Percentiles rank a stretch among this genome's conserved stretches.
Conservation (phyloP, 257 asterid species). For the Nicotiana noctiflora region DNA sequence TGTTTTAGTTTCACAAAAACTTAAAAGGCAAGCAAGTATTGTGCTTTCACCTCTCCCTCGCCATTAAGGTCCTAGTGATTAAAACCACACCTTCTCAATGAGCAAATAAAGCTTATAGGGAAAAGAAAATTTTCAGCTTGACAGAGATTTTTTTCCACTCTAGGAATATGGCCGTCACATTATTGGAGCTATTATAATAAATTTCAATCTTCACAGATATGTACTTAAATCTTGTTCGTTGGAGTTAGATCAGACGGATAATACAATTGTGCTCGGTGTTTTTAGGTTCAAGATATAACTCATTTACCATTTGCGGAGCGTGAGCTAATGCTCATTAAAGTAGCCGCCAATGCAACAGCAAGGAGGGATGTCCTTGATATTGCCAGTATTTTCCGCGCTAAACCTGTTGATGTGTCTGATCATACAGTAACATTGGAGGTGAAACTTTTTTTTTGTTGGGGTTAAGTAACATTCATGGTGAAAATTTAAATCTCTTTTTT, state of each 20-base stretch:
- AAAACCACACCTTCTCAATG: not conserved
- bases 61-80: not conserved
- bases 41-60: not conserved
- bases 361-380: conserved; percentile 87
- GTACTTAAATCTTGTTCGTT: not conserved
- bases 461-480: conserved; percentile 50
- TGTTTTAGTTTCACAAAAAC: not conserved
- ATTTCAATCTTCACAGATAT: not conserved
- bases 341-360: conserved; percentile 76
- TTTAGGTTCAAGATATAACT: conserved; percentile 72
- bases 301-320: conserved; percentile 87
- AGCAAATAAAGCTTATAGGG: not conserved
- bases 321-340: conserved; percentile 78
- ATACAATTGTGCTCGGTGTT: conserved; percentile 3
- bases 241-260: not conserved
- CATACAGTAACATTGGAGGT: conserved; percentile 88
- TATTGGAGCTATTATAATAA: not conserved
- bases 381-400: conserved; percentile 81
- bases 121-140: not conserved
- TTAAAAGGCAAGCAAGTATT: not conserved
- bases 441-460: conserved; percentile 1
- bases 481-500: not conserved
- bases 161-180: not conserved
- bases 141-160: not conserved
- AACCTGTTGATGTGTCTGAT: conserved; percentile 88